Percentiles rank a stretch among this genome's conserved stretches.
phyloP scores from a whole-genome alignment of 2,329 filamentous ascomycete genomes.

The Apiospora pterosperma region DNA sequence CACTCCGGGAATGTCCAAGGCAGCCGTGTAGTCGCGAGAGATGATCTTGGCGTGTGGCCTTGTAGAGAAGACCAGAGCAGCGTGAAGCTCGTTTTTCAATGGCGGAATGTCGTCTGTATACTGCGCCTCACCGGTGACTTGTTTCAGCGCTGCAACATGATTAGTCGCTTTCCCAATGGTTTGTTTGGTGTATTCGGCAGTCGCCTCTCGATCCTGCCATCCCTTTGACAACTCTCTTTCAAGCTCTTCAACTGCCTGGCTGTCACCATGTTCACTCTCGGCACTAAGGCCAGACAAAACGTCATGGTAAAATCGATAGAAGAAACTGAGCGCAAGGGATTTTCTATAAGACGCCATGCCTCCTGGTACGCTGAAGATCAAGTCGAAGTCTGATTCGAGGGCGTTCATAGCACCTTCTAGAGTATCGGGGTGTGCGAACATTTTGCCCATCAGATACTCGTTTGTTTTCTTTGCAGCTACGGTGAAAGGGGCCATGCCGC shows the following conservation, averaged over 20 bases:
- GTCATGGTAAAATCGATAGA: constrained; percentile 96
- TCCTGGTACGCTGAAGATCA: constrained; percentile 86
- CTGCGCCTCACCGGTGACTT: constrained; percentile 89
- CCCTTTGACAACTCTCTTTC: constrained; percentile 81
- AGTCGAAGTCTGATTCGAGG: constrained; percentile 83
- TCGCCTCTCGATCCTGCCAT: constrained; percentile 70
- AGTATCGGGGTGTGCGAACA: constrained; percentile 75
- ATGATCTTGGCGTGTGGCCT: constrained; percentile 84
- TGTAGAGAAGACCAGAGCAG: constrained; percentile 81
- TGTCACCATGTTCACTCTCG: constrained; percentile 51
- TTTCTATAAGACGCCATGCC: constrained; percentile 98
- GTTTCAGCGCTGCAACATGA: constrained; percentile 89
- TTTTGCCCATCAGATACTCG: constrained; percentile 71
- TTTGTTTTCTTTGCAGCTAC: constrained; percentile 80
- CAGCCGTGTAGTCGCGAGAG: constrained; percentile 70
- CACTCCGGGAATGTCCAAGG: constrained; percentile 82
- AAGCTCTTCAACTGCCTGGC: constrained; percentile 77
- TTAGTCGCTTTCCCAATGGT: constrained; percentile 82
- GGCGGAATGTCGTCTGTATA: constrained; percentile 94
- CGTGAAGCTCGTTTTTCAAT: constrained; percentile 84
- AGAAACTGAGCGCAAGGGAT: constrained; percentile 86
- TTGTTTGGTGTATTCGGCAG: constrained; percentile 75
- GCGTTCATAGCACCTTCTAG: constrained; percentile 88
- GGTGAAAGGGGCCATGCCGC: constrained; percentile 91
- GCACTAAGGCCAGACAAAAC: constrained; percentile 62